Conservation (phyloP, 495 filamentous ascomycete genomes). For the Penicillium arizonense region DNA sequence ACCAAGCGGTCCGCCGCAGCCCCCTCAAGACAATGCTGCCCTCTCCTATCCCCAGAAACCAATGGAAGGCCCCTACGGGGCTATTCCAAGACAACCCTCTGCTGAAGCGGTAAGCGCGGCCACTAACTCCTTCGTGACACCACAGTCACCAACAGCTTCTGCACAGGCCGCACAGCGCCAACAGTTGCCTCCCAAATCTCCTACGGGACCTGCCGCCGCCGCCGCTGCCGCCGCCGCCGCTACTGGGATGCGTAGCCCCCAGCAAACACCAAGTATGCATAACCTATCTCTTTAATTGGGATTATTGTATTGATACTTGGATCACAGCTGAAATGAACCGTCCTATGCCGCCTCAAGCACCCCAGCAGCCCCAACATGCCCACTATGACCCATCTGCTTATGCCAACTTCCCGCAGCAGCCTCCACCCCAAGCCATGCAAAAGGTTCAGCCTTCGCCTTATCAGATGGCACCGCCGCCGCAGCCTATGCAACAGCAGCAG, state of each 20-base stretch:
- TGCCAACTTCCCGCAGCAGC: constrained; percentile 55
- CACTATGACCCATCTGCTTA: constrained; percentile 75
- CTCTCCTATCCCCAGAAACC: constrained; percentile 44
- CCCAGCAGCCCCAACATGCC: constrained; percentile 48
- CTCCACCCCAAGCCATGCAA: constrained; percentile 29
- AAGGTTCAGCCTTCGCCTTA: constrained; percentile 16
- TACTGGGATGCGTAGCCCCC: constrained; percentile 28
- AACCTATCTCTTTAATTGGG: neutral
- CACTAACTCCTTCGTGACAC: constrained; percentile 41
- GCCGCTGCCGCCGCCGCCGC: constrained; percentile 36
- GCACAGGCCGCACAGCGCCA: constrained; percentile 29
- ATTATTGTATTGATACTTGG: constrained; percentile 6
- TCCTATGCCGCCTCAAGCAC: constrained; percentile 46
- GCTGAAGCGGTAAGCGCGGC: constrained; percentile 48
- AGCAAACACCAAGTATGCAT: constrained; percentile 38
- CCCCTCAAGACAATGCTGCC: constrained; percentile 46
- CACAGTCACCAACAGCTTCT: constrained; percentile 41
- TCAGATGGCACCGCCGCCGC: constrained; percentile 30
- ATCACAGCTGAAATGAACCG: constrained; percentile 28
- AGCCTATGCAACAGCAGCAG: constrained; percentile 16
- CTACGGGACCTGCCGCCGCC: constrained; percentile 27
- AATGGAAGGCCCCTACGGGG: constrained; percentile 50
- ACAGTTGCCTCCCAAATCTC: constrained; percentile 35
- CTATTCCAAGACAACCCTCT: constrained; percentile 44
- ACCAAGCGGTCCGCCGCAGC: constrained; percentile 46